Percentiles rank a stretch among this genome's conserved stretches.
Evolutionary conservation across 805 yeast species (phyloP).

Genomic region (Nematodospora valgi): DNA sequence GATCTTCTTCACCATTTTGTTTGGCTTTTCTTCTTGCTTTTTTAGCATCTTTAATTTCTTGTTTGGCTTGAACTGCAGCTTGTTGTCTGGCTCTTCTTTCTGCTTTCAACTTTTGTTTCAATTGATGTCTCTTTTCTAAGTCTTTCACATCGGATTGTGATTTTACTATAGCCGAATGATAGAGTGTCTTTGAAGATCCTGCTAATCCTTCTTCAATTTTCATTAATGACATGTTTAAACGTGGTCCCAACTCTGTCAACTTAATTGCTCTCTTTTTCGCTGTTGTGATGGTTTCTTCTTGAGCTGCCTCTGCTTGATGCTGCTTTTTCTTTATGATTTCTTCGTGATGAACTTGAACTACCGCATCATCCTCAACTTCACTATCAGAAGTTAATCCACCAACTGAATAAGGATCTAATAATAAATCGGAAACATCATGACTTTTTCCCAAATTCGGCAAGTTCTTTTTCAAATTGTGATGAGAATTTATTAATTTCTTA

Average conservation of each 20-base stretch:
- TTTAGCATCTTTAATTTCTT: slow-evolving; percentile 69
- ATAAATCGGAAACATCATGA: slow-evolving; percentile 76
- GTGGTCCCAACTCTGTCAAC: slow-evolving; percentile 89
- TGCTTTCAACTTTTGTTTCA: slow-evolving; percentile 58
- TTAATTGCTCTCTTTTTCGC: slow-evolving; percentile 79
- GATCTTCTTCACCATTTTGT: slow-evolving; percentile 31
- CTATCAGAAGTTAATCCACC: slow-evolving; percentile 86
- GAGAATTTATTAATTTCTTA: slow-evolving; percentile 63
- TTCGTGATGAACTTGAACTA: slow-evolving; percentile 54
- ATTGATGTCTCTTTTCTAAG: slow-evolving; percentile 66
- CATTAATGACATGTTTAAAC: slow-evolving; percentile 68
- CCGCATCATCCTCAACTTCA: slow-evolving; percentile 88
- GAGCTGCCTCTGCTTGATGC: slow-evolving; percentile 14
- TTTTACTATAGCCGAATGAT: slow-evolving; percentile 71
- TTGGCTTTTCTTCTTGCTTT: slow-evolving; percentile 63
- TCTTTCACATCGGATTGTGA: slow-evolving; percentile 54
- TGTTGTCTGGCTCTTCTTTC: slow-evolving; percentile 75
- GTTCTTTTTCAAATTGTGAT: slow-evolving; percentile 54
- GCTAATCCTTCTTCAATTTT: slow-evolving; percentile 88
- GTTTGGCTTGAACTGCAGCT: slow-evolving; percentile 72
- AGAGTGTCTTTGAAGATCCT: slow-evolving; percentile 83
- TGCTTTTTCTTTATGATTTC: slow-evolving; percentile 17
- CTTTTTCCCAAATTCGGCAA: slow-evolving; percentile 69
- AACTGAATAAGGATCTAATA: slow-evolving; percentile 78
- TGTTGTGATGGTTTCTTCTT: slow-evolving; percentile 14